phyloP scores from a whole-genome alignment of 1,139 yeast species.

The Wickerhamiella pararugosa region DNA sequence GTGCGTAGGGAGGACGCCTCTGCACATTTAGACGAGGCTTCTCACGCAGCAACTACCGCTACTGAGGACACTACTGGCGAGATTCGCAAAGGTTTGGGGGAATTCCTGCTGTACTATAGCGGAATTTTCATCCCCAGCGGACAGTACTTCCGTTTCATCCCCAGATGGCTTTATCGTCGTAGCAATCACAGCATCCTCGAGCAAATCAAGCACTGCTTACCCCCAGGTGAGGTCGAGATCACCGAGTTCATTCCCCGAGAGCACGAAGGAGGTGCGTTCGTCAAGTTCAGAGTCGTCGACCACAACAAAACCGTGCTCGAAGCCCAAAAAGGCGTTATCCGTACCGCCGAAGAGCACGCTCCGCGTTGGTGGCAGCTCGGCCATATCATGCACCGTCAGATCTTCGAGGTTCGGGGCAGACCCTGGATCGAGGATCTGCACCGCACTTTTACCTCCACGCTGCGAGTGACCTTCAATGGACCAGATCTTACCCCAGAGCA shows the following conservation, averaged over 20 bases:
- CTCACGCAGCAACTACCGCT: neutral
- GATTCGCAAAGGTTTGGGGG: slow-evolving; percentile 36
- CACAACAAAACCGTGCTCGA: slow-evolving; percentile 14
- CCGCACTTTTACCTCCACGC: slow-evolving; percentile 48
- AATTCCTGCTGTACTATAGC: slow-evolving; percentile 32
- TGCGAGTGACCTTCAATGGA: slow-evolving; percentile 64
- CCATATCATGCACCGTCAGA: slow-evolving; percentile 25
- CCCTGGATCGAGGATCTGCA: slow-evolving; percentile 96
- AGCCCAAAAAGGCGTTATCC: slow-evolving; percentile 18
- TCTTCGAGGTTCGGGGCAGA: slow-evolving; percentile 70
- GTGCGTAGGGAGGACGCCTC: neutral
- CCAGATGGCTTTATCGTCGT: slow-evolving; percentile 9
- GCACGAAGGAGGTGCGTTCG: slow-evolving; percentile 91
- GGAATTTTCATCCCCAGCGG: slow-evolving; percentile 16
- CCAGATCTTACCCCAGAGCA: slow-evolving; percentile 67
- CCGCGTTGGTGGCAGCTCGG: slow-evolving; percentile 2
- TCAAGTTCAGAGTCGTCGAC: slow-evolving; percentile 35
- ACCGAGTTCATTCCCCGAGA: slow-evolving; percentile 45
- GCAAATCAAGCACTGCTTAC: slow-evolving; percentile 24
- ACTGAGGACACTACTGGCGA: slow-evolving; percentile 34
- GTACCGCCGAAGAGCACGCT: slow-evolving; percentile 10
- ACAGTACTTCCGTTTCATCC: slow-evolving; percentile 11
- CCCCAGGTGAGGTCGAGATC: slow-evolving; percentile 30
- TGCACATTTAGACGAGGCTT: neutral
- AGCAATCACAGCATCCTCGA: slow-evolving; percentile 11